These are phyloP conservation scores for Flaveria floridana DNA, from an alignment of 140 eudicot species.

Conservation along the genomic window DNA sequence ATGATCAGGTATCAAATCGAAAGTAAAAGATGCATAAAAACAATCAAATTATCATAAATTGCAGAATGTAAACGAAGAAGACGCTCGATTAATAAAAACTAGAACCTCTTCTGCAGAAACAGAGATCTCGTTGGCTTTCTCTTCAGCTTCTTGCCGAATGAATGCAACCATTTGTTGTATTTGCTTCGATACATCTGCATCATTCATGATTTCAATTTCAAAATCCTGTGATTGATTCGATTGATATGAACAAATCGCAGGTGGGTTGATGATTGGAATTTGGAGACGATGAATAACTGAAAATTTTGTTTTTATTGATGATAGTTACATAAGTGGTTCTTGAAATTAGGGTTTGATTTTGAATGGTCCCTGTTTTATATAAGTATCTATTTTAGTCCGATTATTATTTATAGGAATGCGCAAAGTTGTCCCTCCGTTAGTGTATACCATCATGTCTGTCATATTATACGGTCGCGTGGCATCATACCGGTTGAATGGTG, in stretches of 20 bases:
- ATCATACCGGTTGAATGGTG: too few relatives aligned
- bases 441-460: too few relatives aligned
- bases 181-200: slow-evolving; percentile 62
- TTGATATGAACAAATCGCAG: slow-evolving; percentile 28
- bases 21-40: background rate
- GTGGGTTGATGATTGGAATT: slow-evolving; percentile 16
- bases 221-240: background rate
- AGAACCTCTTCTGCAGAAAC: slow-evolving; percentile 58
- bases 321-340: slow-evolving; percentile 5
- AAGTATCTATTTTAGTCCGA: background rate
- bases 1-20: background rate
- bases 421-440: too few relatives aligned
- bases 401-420: background rate
- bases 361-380: background rate
- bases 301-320: background rate
- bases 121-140: slow-evolving; percentile 66
- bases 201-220: slow-evolving; percentile 44
- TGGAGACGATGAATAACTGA: slow-evolving; percentile 16
- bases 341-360: background rate
- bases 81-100: background rate
- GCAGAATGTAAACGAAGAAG: background rate
- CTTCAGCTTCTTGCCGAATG: slow-evolving; percentile 68
- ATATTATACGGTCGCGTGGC: too few relatives aligned
- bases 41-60: background rate
- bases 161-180: slow-evolving; percentile 70